Evolutionary conservation across 495 filamentous ascomycete species (phyloP).

Genomic region (Xylaria telfairii): DNA sequence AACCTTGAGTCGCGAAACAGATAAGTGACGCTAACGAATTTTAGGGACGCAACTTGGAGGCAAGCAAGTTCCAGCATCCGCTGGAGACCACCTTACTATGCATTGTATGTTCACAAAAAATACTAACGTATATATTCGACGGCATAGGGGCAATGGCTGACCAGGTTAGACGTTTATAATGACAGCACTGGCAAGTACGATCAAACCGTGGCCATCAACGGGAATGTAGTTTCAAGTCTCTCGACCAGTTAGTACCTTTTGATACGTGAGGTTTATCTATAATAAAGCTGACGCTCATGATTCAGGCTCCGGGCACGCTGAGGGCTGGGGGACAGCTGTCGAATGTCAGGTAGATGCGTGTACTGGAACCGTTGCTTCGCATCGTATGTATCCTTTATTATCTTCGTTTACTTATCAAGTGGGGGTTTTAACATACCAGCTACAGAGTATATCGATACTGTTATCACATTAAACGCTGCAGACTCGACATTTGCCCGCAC

Average conservation of each 20-base stretch:
- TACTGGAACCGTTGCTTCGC: constrained; percentile 45
- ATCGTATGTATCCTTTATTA: constrained; percentile 32
- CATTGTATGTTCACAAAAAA: neutral
- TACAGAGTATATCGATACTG: constrained; percentile 43
- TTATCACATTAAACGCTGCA: constrained; percentile 38
- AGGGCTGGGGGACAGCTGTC: constrained; percentile 51
- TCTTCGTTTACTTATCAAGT: neutral
- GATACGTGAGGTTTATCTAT: neutral
- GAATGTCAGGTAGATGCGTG: constrained; percentile 49
- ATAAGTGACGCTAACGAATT: neutral
- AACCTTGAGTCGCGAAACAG: neutral
- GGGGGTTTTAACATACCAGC: neutral
- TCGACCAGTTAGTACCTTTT: constrained; percentile 14
- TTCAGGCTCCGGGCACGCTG: constrained; percentile 25
- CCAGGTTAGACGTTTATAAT: constrained; percentile 44
- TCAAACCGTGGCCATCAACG: constrained; percentile 48
- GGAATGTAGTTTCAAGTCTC: constrained; percentile 45
- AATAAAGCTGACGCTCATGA: neutral
- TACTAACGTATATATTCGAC: neutral
- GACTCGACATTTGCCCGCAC: constrained; percentile 41
- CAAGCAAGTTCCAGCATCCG: constrained; percentile 7
- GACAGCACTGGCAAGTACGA: constrained; percentile 47
- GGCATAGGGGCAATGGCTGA: neutral
- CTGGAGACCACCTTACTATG: constrained; percentile 6
- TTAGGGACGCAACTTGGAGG: constrained; percentile 10